Base-by-base conservation (phyloP, 345 rosid genomes). In the Salix brachista region DNA sequence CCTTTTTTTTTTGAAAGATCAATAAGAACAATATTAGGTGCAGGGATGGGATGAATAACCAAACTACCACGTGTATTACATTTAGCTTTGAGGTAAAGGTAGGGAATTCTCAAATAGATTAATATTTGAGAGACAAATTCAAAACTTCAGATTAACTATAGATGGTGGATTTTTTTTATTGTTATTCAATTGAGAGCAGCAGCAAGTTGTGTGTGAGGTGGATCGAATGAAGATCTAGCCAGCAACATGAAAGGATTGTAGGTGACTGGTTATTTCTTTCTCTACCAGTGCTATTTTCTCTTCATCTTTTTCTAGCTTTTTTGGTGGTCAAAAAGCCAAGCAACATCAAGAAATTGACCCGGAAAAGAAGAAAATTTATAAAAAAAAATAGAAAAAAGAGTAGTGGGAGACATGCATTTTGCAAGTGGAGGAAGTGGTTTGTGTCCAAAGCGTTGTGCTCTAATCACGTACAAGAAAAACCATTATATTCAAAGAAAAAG, bases 21-120 rank as follows among this genome's bases (percentile, higher is more conserved):
- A 14, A 52, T 16, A 21, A 52, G 71, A 79, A 62, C 75, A 66
- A 87, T 78, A 80, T 78, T 82, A 73, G 88, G 88, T 79, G 26
- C 37, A 67, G 42, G 71, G 67, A 65, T 58, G 37, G 37, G 37
- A 34, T 34, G 83, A 80, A 71, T 61, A 78, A 71, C 81, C 87
- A 80, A 72, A 71, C 78, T 46, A 74, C 46, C 80, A 65, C 54
- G 32, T 67, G 52, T 46, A 16, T n/a, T 18, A 25, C 48, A 32
- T 69, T 78, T 79, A 70, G 70, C 85, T 85, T 85, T 56, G 78
- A 61, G 82, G 84, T 78, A 48, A 87, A 85, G 88, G 69, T 10
- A 81, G 32, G 64, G 71, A 56, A 61, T 65, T 75, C 17, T 75
- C 16, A 28, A 70, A 62, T 42, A 26, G 30, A 72, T 81, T 72